Evolutionary conservation across 1,139 yeast genomes (phyloP).

Genomic region (Suzukiozyma palmioleophila): DNA sequence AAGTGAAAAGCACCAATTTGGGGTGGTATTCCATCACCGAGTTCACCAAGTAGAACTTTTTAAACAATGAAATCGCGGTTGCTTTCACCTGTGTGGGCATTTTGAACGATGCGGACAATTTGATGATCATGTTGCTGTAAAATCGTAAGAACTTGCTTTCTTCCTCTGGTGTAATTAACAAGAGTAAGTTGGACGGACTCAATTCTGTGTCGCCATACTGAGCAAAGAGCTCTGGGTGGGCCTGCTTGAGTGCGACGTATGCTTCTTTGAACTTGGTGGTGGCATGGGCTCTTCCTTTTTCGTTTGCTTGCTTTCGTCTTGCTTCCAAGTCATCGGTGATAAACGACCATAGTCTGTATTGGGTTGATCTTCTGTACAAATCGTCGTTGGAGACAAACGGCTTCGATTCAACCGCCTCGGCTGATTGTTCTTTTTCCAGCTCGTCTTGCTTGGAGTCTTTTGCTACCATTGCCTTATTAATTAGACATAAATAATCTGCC

Average conservation of each 20-base stretch:
- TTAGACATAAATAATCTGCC: too few relatives aligned
- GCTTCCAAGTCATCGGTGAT: constrained; percentile 51
- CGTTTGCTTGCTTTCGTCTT: constrained; percentile 46
- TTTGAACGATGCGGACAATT: constrained; percentile 41
- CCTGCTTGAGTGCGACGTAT: constrained; percentile 23
- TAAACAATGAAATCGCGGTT: constrained; percentile 80
- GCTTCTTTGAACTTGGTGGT: constrained; percentile 29
- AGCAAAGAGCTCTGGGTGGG: constrained; percentile 24
- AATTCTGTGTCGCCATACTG: constrained; percentile 28
- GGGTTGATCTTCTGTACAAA: constrained; percentile 80
- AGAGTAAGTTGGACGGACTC: constrained; percentile 28
- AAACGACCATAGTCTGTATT: constrained; percentile 82
- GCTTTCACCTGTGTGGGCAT: constrained; percentile 57
- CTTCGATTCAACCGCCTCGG: constrained; percentile 7
- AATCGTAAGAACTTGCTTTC: constrained; percentile 63
- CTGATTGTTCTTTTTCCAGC: not conserved
- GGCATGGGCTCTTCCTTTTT: constrained; percentile 45
- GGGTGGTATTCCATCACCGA: constrained; percentile 89
- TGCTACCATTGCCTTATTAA: not conserved
- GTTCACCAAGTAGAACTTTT: constrained; percentile 72
- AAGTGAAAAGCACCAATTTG: constrained; percentile 73
- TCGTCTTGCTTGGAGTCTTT: too few relatives aligned
- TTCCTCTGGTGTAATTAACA: constrained; percentile 59
- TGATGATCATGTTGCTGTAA: constrained; percentile 68
- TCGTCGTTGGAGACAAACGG: constrained; percentile 64